These are phyloP conservation scores for Lentinula guzmanii DNA, from an alignment of 768 basidiomycete species.

Conservation along the genomic window DNA sequence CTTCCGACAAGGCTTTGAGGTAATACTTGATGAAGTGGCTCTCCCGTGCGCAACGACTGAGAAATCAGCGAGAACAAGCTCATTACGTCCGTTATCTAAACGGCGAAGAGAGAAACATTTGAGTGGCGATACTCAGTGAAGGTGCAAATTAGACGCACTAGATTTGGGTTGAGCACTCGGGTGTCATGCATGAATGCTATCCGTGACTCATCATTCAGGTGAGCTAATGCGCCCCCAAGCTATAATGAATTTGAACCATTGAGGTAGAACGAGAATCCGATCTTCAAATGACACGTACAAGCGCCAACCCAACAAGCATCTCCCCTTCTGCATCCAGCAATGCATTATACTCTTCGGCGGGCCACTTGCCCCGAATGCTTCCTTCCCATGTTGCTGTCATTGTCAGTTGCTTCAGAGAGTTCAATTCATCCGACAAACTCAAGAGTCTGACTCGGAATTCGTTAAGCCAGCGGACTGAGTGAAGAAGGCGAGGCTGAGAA, in stretches of 20 bases:
- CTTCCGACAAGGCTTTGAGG: slow-evolving; percentile 36
- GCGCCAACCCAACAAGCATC: slow-evolving; percentile 31
- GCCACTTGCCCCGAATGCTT: slow-evolving; percentile 48
- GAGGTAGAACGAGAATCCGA: slow-evolving; percentile 6
- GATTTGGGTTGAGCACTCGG: slow-evolving; percentile 48
- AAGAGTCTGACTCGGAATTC: slow-evolving; percentile 24
- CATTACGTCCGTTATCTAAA: slow-evolving; percentile 34
- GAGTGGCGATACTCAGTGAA: background rate
- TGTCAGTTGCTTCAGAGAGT: slow-evolving; percentile 26
- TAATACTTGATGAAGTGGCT: slow-evolving; percentile 37
- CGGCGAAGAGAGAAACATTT: slow-evolving; percentile 14
- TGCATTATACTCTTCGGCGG: slow-evolving; percentile 36
- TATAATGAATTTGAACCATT: slow-evolving; percentile 6
- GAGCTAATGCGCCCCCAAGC: slow-evolving; percentile 34
- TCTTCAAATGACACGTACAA: slow-evolving; percentile 21
- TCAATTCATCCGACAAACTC: slow-evolving; percentile 24
- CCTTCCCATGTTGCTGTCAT: slow-evolving; percentile 40
- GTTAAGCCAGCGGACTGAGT: slow-evolving; percentile 13
- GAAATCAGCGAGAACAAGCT: slow-evolving; percentile 36
- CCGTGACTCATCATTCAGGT: slow-evolving; percentile 37
- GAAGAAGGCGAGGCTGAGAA: background rate
- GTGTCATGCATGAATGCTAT: slow-evolving; percentile 34
- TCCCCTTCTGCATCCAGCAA: slow-evolving; percentile 34
- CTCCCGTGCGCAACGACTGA: slow-evolving; percentile 36
- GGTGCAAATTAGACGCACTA: slow-evolving; percentile 27